These are phyloP conservation scores for Leccinum pachyderme DNA, from an alignment of 1,284 basidiomycete genomes.

Conservation along the genomic window DNA sequence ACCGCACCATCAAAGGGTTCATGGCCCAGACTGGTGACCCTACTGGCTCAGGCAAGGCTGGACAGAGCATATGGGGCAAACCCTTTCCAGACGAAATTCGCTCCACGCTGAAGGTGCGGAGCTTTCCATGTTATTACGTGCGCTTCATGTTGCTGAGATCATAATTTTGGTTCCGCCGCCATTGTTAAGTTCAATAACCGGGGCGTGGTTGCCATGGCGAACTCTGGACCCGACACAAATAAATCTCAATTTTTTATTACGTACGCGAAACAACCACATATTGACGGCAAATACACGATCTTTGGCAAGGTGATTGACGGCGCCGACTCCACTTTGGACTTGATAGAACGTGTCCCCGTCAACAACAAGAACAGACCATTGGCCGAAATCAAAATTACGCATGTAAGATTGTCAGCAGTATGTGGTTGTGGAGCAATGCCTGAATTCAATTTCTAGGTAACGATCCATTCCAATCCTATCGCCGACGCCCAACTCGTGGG, in stretches of 20 bases:
- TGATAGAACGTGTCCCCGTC: constrained; percentile 88
- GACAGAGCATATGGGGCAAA: constrained; percentile 84
- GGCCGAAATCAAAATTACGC: constrained; percentile 77
- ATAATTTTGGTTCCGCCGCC: not conserved
- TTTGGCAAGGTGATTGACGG: constrained; percentile 97
- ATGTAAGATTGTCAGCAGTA: constrained; percentile 48
- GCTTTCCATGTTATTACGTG: not conserved
- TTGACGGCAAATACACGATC: constrained; percentile 94
- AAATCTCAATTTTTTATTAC: constrained; percentile 96
- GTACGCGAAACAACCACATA: constrained; percentile 87
- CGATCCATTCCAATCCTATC: constrained; percentile 94
- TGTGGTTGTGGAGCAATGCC: not conserved
- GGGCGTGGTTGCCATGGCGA: constrained; percentile 96
- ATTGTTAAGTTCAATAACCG: constrained; percentile 76
- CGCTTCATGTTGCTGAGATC: not conserved
- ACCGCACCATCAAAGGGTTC: constrained; percentile 94
- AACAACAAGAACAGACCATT: constrained; percentile 88
- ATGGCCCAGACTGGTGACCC: constrained; percentile 95
- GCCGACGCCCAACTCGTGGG: constrained; percentile 62
- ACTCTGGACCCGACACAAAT: constrained; percentile 90
- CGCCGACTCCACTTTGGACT: constrained; percentile 82
- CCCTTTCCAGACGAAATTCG: constrained; percentile 89
- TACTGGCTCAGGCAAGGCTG: constrained; percentile 75
- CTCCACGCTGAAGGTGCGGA: constrained; percentile 82
- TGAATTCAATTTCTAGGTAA: constrained; percentile 54